A percentile compares a stretch with the other conserved stretches of the same genome.
Evolutionary conservation across 495 filamentous ascomycete genomes (phyloP).

Genomic region (Tetracladium marchalianum): DNA sequence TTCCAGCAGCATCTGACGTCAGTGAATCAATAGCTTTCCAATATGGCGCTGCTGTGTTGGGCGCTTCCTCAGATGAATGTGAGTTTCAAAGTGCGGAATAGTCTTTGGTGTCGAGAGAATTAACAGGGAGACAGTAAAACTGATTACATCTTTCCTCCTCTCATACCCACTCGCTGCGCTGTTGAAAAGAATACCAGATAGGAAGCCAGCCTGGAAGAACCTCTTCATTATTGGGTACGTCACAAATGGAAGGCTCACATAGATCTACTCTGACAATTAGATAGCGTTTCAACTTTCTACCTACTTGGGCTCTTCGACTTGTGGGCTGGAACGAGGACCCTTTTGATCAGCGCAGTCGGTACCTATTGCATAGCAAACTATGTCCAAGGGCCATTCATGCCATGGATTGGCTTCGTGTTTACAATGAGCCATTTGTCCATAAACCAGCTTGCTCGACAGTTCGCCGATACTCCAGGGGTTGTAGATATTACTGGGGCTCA

Average conservation of each 20-base stretch:
- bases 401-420: slow-evolving; percentile 92
- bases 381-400: slow-evolving; percentile 89
- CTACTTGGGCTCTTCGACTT: slow-evolving; percentile 90
- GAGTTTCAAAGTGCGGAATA: slow-evolving; percentile 20
- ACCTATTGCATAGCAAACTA: slow-evolving; percentile 79
- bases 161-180: slow-evolving; percentile 88
- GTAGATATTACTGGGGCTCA: slow-evolving; percentile 94
- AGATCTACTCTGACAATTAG: slow-evolving; percentile 3
- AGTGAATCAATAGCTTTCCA: slow-evolving; percentile 53
- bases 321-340: slow-evolving; percentile 74
- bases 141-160: slow-evolving; percentile 81
- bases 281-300: slow-evolving; percentile 73
- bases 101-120: not conserved
- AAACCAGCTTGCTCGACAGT: slow-evolving; percentile 77
- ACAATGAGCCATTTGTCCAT: slow-evolving; percentile 92
- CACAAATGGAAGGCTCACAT: not conserved
- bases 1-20: slow-evolving; percentile 20
- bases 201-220: slow-evolving; percentile 79
- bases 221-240: slow-evolving; percentile 68
- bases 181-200: slow-evolving; percentile 85
- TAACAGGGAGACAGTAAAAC: slow-evolving; percentile 58
- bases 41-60: slow-evolving; percentile 52
- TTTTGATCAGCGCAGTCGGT: slow-evolving; percentile 67
- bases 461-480: slow-evolving; percentile 46
- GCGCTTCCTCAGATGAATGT: slow-evolving; percentile 83